These are phyloP conservation scores for Dioscorea dumetorum DNA, from an alignment of 106 monocot species.

Conservation along the genomic window DNA sequence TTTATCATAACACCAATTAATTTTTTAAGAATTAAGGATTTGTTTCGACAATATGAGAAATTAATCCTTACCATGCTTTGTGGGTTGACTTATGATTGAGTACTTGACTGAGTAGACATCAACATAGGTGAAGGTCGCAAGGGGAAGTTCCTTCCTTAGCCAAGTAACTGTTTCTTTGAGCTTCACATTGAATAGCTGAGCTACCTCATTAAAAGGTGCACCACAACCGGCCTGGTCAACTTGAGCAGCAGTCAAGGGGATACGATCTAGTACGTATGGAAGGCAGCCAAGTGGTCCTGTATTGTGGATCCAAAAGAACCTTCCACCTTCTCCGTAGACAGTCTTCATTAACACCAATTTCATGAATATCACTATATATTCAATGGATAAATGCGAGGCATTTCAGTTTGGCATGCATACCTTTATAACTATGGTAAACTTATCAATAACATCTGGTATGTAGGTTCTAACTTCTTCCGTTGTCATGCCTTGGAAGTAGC, in stretches of 20 bases:
- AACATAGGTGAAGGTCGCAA: constrained; percentile 71
- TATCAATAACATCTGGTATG: constrained; percentile 30
- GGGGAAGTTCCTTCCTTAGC: constrained; percentile 52
- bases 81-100: constrained; percentile 47
- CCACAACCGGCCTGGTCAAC: constrained; percentile 63
- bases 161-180: constrained; percentile 57
- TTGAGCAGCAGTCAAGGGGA: constrained; percentile 19
- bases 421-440: constrained; percentile 19
- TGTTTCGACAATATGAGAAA: background rate
- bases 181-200: constrained; percentile 56
- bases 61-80: constrained; percentile 37
- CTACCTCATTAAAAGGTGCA: constrained; percentile 53
- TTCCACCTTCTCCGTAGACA: constrained; percentile 54
- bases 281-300: constrained; percentile 92
- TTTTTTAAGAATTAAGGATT: background rate
- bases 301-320: constrained; percentile 94
- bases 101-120: constrained; percentile 85
- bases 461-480: constrained; percentile 23
- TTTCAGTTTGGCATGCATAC: constrained; percentile 3
- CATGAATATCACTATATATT: background rate
- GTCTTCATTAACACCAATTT: constrained; percentile 25
- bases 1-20: background rate
- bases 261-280: constrained; percentile 45
- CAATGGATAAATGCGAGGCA: background rate
- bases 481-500: constrained; percentile 23